Percentiles rank a stretch among this genome's conserved stretches.
Evolutionary conservation across 2,329 filamentous ascomycete species (phyloP).

Genomic region (Pseudogymnoascus sp.): DNA sequence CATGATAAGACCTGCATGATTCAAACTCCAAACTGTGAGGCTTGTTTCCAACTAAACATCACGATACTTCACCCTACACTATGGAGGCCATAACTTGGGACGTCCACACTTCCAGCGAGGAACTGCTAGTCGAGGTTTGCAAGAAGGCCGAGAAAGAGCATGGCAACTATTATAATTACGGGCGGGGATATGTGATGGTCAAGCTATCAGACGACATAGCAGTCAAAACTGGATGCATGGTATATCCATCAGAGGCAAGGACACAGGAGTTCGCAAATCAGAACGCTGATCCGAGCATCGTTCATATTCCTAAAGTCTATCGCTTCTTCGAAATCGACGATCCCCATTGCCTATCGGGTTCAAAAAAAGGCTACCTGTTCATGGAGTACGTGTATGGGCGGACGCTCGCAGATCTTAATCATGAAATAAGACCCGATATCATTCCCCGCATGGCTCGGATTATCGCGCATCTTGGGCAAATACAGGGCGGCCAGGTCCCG

Average conservation of each 20-base stretch:
- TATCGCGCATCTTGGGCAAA: conserved; percentile 14
- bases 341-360: neutral
- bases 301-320: conserved; percentile 20
- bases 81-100: neutral
- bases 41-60: neutral
- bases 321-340: conserved; percentile 16
- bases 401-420: conserved; percentile 15
- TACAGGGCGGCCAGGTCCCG: conserved; percentile 12
- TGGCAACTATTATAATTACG: conserved; percentile 1
- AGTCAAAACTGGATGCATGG: conserved; percentile 17
- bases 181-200: conserved; percentile 10
- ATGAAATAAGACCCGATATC: conserved; percentile 12
- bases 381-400: conserved; percentile 21
- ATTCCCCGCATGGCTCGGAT: conserved; percentile 16
- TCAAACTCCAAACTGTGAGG: neutral
- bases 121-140: conserved; percentile 12
- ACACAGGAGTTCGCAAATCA: conserved; percentile 19
- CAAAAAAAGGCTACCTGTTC: conserved; percentile 19
- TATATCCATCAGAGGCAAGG: conserved; percentile 17
- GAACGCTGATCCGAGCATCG: conserved; percentile 15
- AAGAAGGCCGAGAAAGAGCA: conserved; percentile 9
- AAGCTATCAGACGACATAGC: conserved; percentile 14
- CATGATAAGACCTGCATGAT: neutral
- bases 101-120: conserved; percentile 13
- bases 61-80: neutral